Base-by-base conservation (phyloP, 176 grass and related monocot genomes). In the Thalia dealbata region DNA sequence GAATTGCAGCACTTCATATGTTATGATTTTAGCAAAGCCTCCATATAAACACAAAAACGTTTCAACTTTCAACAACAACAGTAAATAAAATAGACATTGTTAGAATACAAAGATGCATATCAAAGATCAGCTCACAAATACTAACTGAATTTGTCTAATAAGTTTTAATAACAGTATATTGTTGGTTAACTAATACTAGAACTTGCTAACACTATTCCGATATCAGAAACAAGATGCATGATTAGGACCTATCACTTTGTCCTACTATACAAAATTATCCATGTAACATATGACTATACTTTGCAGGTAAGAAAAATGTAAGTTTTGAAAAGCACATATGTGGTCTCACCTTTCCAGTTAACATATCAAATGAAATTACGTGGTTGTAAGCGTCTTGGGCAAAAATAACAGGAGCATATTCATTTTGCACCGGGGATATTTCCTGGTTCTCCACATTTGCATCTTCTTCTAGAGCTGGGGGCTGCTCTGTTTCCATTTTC, bases 321-420 rank as follows among this genome's bases (percentile, higher is more conserved):
- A 6, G 29, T 6, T 25, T 19, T 6, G 50, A 71, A 48, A 45
- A 29, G 23, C 22, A 71, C 24, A 65, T 38, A 26, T 15, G 15
- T 18, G 0, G 58, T 43, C 87, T 80, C 80, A 99, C 95, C 70
- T 76, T 69, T 62, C 95, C 95, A 19, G 95, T 91, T 74, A 99
- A 83, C 95, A 99, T 82, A 76, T 99, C 95, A 76, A 99, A 82
- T 50, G 95, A 99, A 30, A 99, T 61, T 63, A 99, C 90, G 51
- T 99, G 91, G 78, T 91, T 99, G 78, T 93, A 99, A 1, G 90
- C 45, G 75, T 99, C 95, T 78, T 91, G 95, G 15, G 95, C 95
- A 79, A 99, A 99, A 82, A 99, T 93, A 78, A 91, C 95, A 15
- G 95, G 95, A 5, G 90, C 95, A 64, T 99, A 99, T 86, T 99